A percentile compares a stretch with the other conserved stretches of the same genome.
phyloP scores from a whole-genome alignment of 2,329 filamentous ascomycete genomes.

The Ceratocystis eucalypticola region DNA sequence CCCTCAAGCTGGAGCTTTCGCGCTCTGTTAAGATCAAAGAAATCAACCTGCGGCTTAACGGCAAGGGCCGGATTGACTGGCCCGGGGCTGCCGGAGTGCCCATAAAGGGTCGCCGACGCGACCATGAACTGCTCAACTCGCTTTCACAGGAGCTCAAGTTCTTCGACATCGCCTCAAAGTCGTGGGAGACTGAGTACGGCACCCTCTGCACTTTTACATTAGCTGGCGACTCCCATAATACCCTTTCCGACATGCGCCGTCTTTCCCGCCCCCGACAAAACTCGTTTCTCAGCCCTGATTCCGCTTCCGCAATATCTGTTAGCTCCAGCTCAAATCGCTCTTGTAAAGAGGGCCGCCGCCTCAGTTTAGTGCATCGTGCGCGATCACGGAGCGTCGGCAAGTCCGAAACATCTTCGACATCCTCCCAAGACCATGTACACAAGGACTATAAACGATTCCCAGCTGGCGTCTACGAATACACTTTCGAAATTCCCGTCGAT shows the following conservation, averaged over 20 bases:
- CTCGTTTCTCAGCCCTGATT: conserved; percentile 6
- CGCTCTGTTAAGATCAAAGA: conserved; percentile 91
- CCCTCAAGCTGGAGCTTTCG: conserved; percentile 64
- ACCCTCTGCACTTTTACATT: conserved; percentile 43
- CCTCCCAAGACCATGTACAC: conserved; percentile 24
- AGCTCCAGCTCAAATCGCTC: not conserved
- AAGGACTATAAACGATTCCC: conserved; percentile 80
- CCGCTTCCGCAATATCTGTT: conserved; percentile 5
- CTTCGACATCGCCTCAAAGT: conserved; percentile 63
- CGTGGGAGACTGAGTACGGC: conserved; percentile 48
- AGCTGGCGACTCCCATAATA: not conserved
- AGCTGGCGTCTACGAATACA: conserved; percentile 52
- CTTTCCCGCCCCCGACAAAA: not conserved
- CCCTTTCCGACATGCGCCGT: not conserved
- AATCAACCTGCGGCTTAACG: conserved; percentile 72
- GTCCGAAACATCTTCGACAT: not conserved
- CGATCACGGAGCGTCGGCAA: conserved; percentile 79
- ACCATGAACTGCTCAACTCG: conserved; percentile 56
- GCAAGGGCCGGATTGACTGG: conserved; percentile 84
- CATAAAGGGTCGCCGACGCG: conserved; percentile 66
- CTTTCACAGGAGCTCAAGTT: conserved; percentile 84
- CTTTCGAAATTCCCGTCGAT: conserved; percentile 81
- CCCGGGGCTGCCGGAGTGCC: conserved; percentile 80
- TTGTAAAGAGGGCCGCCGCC: not conserved
- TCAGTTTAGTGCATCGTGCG: conserved; percentile 34